A percentile compares a stretch with the other conserved stretches of the same genome.
Evolutionary conservation across 208 protist species (phyloP).

Genomic region (Phytomonas sp.): DNA sequence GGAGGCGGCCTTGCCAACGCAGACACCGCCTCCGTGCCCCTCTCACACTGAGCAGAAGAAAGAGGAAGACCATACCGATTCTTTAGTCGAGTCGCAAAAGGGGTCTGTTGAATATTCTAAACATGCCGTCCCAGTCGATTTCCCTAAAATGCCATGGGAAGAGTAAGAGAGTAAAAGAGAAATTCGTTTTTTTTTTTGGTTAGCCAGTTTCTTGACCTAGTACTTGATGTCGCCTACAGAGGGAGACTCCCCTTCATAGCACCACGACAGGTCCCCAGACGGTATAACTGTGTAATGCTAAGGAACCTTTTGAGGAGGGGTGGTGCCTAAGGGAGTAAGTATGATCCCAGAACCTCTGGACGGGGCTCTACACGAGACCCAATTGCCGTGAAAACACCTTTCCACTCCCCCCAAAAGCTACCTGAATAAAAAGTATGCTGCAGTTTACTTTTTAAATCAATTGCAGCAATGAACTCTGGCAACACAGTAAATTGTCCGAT

Average conservation of each 20-base stretch:
- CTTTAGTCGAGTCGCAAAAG: constrained; percentile 4
- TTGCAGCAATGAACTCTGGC: background rate
- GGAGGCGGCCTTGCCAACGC: background rate
- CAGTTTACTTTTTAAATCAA: background rate
- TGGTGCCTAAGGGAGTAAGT: background rate
- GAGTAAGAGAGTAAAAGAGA: constrained; percentile 36
- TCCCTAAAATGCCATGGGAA: constrained; percentile 82
- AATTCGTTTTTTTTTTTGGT: constrained; percentile 7
- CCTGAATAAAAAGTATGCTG: background rate
- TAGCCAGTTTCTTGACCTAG: background rate
- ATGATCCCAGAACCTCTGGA: background rate
- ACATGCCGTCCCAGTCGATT: constrained; percentile 20
- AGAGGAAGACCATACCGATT: background rate
- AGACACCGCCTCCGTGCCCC: background rate
- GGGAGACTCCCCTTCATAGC: background rate
- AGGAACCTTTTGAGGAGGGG: background rate
- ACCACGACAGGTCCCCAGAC: background rate
- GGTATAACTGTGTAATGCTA: background rate
- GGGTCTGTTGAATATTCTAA: background rate
- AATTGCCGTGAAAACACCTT: background rate
- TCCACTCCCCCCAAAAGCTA: background rate
- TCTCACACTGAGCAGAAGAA: background rate
- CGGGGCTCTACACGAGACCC: background rate
- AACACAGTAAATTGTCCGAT: background rate
- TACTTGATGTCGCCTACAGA: background rate